Evolutionary conservation across 129 eudicot genomes (phyloP).

Genomic region (Chrysanthemum lavandulifolium): DNA sequence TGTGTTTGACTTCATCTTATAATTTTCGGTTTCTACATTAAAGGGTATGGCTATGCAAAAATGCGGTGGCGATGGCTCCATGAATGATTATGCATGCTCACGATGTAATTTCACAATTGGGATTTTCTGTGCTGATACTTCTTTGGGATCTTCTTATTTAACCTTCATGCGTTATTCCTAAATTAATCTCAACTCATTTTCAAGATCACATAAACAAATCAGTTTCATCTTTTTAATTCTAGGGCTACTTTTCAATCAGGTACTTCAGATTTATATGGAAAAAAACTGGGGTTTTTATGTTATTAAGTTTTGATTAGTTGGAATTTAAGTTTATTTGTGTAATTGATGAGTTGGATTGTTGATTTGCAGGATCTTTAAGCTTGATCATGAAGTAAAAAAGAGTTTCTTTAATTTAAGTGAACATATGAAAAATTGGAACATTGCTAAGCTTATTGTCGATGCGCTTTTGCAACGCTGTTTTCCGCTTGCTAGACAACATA

Average conservation of each 20-base stretch:
- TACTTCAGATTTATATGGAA: constrained; percentile 28
- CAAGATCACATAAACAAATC: too few species aligned
- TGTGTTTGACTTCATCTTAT: too few species aligned
- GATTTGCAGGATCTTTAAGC: constrained; percentile 29
- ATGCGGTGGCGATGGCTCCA: too few species aligned
- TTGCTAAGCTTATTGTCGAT: constrained; percentile 94
- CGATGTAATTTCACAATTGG: too few species aligned
- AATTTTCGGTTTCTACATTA: too few species aligned
- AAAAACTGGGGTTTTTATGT: constrained; percentile 6
- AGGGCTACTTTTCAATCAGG: constrained; percentile 4
- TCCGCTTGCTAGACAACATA: constrained; percentile 95
- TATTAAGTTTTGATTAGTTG: background rate
- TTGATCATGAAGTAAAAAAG: constrained; percentile 32
- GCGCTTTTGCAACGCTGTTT: constrained; percentile 92
- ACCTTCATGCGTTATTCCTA: too few species aligned
- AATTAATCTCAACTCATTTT: too few species aligned
- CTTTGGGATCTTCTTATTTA: too few species aligned
- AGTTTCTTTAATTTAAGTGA: constrained; percentile 16
- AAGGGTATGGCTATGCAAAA: too few species aligned
- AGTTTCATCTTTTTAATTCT: background rate
- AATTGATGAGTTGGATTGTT: constrained; percentile 5
- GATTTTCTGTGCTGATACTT: too few species aligned
- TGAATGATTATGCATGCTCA: too few species aligned
- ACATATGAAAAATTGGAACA: constrained; percentile 78
- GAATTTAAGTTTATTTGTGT: constrained; percentile 20